Percentiles rank a stretch among this genome's conserved stretches.
Conservation (phyloP, 2,329 filamentous ascomycete species). For the Coniochaeta hoffmannii region DNA sequence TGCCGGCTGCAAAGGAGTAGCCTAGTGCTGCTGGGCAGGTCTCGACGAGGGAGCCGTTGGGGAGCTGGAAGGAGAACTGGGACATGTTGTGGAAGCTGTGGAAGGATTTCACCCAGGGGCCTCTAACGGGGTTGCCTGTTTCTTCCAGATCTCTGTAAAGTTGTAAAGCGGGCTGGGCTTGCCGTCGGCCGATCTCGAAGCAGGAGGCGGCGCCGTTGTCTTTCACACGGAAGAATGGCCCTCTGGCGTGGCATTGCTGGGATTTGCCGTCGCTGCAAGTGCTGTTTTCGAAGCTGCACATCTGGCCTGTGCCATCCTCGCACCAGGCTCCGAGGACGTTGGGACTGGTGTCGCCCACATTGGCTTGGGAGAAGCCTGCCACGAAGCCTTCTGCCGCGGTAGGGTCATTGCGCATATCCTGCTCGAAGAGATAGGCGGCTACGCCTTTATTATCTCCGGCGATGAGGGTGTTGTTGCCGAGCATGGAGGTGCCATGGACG, state of each 20-base stretch:
- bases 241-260: slow-evolving; percentile 66
- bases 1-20: slow-evolving; percentile 89
- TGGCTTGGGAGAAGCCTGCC: slow-evolving; percentile 87
- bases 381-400: slow-evolving; percentile 64
- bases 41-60: slow-evolving; percentile 60
- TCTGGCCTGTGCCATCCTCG: slow-evolving; percentile 68
- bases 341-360: slow-evolving; percentile 83
- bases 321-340: slow-evolving; percentile 86
- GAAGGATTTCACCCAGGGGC: slow-evolving; percentile 66
- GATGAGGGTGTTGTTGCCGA: slow-evolving; percentile 85
- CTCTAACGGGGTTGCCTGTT: slow-evolving; percentile 44
- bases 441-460: slow-evolving; percentile 97
- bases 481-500: slow-evolving; percentile 84
- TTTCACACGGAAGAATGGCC: slow-evolving; percentile 58
- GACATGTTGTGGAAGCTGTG: slow-evolving; percentile 83
- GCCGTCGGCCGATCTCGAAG: slow-evolving; percentile 68
- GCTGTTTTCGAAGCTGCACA: slow-evolving; percentile 73
- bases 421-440: slow-evolving; percentile 77
- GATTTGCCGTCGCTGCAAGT: slow-evolving; percentile 68
- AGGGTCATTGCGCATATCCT: slow-evolving; percentile 47
- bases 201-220: slow-evolving; percentile 69
- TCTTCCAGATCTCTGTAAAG: slow-evolving; percentile 45
- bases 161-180: slow-evolving; percentile 40
- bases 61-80: slow-evolving; percentile 63
- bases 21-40: slow-evolving; percentile 86